phyloP scores from a whole-genome alignment of 768 basidiomycete species.

The Pisolithus marmoratus region DNA sequence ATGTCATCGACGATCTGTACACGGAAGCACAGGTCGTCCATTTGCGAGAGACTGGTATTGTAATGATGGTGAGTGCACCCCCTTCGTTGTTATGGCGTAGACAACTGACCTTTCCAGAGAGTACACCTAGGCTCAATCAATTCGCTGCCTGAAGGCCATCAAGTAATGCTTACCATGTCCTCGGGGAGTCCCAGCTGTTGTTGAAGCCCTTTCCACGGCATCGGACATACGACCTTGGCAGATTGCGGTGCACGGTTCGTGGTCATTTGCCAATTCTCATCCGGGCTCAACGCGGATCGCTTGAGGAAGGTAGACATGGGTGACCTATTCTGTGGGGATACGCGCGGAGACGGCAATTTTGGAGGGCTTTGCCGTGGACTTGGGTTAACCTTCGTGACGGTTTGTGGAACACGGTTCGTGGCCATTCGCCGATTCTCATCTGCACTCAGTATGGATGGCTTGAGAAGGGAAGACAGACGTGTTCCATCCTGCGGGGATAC shows the following conservation, averaged over 20 bases:
- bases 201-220: slow-evolving; percentile 22
- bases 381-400: background rate
- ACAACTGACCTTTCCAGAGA: slow-evolving; percentile 23
- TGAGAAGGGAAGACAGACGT: slow-evolving; percentile 2
- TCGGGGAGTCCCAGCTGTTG: slow-evolving; percentile 30
- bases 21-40: slow-evolving; percentile 37
- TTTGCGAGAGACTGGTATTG: slow-evolving; percentile 28
- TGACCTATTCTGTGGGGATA: background rate
- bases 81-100: background rate
- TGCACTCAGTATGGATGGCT: slow-evolving; percentile 6
- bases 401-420: slow-evolving; percentile 20
- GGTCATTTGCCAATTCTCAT: slow-evolving; percentile 36
- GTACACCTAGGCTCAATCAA: slow-evolving; percentile 14
- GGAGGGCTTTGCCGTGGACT: background rate
- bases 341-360: background rate
- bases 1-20: slow-evolving; percentile 33
- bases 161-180: slow-evolving; percentile 33
- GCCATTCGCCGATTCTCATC: slow-evolving; percentile 36
- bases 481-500: background rate
- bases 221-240: slow-evolving; percentile 26
- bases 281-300: slow-evolving; percentile 9
- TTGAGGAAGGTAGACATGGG: slow-evolving; percentile 1
- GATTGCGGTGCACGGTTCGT: slow-evolving; percentile 34
- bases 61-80: background rate
- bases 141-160: background rate